Evolutionary conservation across 805 yeast species (phyloP).

Genomic region (Lipomyces yamadae): DNA sequence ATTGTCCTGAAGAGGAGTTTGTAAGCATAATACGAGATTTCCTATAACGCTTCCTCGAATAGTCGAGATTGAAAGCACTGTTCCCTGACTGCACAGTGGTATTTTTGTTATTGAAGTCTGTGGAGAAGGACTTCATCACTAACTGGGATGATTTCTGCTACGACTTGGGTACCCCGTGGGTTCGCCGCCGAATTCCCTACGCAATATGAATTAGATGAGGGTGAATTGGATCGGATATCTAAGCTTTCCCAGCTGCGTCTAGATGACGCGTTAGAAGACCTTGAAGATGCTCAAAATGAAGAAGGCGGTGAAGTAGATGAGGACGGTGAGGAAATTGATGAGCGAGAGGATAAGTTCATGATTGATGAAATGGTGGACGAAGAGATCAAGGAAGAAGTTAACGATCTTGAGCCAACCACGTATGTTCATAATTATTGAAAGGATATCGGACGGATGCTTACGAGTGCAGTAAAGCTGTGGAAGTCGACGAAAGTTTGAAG

Average conservation of each 20-base stretch:
- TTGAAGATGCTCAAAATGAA: slow-evolving; percentile 52
- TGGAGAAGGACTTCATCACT: background rate
- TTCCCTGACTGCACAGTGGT: background rate
- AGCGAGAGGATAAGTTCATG: slow-evolving; percentile 27
- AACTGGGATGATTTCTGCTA: slow-evolving; percentile 77
- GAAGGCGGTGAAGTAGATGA: slow-evolving; percentile 21
- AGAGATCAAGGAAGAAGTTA: slow-evolving; percentile 35
- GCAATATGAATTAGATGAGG: slow-evolving; percentile 85
- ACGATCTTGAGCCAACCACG: slow-evolving; percentile 36
- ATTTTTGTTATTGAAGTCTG: background rate
- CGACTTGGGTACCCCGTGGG: slow-evolving; percentile 96
- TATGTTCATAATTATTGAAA: background rate
- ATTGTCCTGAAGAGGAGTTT: background rate
- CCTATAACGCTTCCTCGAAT: background rate
- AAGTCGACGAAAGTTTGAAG: slow-evolving; percentile 76
- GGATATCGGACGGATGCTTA: background rate
- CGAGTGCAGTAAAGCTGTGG: slow-evolving; percentile 8
- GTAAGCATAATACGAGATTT: background rate
- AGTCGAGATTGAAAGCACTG: background rate
- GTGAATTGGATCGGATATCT: slow-evolving; percentile 87
- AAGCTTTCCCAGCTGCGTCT: slow-evolving; percentile 83
- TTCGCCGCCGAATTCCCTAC: slow-evolving; percentile 91
- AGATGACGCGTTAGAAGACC: slow-evolving; percentile 71
- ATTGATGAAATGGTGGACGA: slow-evolving; percentile 34
- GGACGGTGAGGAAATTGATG: slow-evolving; percentile 21